Conservation (phyloP, 2,329 filamentous ascomycete species). For the Ilyonectria destructans region DNA sequence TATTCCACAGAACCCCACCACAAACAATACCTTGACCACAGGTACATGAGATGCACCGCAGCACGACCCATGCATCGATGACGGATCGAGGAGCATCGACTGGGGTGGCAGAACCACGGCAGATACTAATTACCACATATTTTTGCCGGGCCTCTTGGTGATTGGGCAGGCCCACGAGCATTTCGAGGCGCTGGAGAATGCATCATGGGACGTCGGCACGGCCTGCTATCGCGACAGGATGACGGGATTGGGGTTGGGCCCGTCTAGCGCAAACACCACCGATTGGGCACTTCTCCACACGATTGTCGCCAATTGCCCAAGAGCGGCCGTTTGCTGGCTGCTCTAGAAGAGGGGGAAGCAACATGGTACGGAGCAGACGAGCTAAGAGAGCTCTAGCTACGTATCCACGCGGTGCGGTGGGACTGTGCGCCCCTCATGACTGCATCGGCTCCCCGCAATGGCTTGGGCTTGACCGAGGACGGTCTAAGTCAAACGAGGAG, state of each 20-base stretch:
- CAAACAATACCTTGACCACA: neutral
- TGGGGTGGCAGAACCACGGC: slow-evolving; percentile 11
- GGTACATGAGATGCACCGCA: neutral
- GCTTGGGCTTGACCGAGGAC: slow-evolving; percentile 7
- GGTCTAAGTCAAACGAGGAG: slow-evolving; percentile 17
- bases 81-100: slow-evolving; percentile 12
- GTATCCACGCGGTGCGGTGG: slow-evolving; percentile 6
- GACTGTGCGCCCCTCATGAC: slow-evolving; percentile 15
- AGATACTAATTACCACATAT: slow-evolving; percentile 21
- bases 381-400: slow-evolving; percentile 8
- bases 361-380: neutral
- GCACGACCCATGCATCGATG: slow-evolving; percentile 5
- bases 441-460: slow-evolving; percentile 14
- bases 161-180: slow-evolving; percentile 26
- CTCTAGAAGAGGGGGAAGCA: slow-evolving; percentile 3
- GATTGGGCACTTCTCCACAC: neutral
- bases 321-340: neutral
- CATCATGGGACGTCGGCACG: slow-evolving; percentile 2
- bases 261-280: neutral
- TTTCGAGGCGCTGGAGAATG: slow-evolving; percentile 3
- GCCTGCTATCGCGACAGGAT: slow-evolving; percentile 7
- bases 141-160: neutral
- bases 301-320: slow-evolving; percentile 1
- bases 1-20: neutral
- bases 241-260: neutral